Percentiles rank a stretch among this genome's conserved stretches.
These are phyloP conservation scores for Nidula niveotomentosa DNA, from an alignment of 1,284 basidiomycete species.

Conservation along the genomic window DNA sequence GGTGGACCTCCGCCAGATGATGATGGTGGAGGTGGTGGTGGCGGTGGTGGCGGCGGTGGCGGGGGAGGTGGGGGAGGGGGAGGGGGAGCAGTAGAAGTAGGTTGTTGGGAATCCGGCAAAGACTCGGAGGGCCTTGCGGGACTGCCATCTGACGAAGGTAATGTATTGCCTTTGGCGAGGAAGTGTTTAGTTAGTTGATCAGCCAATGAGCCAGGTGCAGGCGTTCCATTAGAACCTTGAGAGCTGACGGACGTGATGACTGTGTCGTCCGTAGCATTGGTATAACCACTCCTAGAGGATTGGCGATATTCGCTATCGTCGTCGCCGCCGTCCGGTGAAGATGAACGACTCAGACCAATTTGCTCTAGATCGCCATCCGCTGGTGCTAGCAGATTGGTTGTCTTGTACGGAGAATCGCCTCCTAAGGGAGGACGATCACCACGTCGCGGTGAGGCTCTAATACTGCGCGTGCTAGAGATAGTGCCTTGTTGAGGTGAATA, in stretches of 20 bases:
- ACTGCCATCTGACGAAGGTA: not conserved
- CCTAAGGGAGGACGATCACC: constrained; percentile 41
- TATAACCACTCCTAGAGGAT: constrained; percentile 46
- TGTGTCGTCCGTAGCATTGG: constrained; percentile 47
- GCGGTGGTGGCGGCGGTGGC: constrained; percentile 14
- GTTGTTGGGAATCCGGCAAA: no score
- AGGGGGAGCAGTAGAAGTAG: constrained; percentile 11
- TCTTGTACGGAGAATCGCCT: constrained; percentile 35
- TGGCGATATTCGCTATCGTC: constrained; percentile 55
- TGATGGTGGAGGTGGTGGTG: constrained; percentile 31
- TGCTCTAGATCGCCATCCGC: constrained; percentile 39
- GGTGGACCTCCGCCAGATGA: constrained; percentile 29
- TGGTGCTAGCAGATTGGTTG: constrained; percentile 41
- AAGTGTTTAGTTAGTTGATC: constrained; percentile 62
- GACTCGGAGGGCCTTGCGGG: no score
- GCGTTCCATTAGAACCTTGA: constrained; percentile 29
- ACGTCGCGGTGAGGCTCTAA: constrained; percentile 63
- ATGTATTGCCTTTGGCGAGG: constrained; percentile 37
- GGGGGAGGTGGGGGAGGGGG: constrained; percentile 18
- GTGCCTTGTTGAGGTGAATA: constrained; percentile 56
- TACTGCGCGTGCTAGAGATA: constrained; percentile 62
- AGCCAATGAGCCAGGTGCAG: constrained; percentile 48
- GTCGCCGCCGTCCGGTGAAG: constrained; percentile 43
- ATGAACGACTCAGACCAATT: constrained; percentile 34
- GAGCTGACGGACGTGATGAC: constrained; percentile 58